phyloP scores from a whole-genome alignment of 257 asterid genomes.

The Petrea volubilis region DNA sequence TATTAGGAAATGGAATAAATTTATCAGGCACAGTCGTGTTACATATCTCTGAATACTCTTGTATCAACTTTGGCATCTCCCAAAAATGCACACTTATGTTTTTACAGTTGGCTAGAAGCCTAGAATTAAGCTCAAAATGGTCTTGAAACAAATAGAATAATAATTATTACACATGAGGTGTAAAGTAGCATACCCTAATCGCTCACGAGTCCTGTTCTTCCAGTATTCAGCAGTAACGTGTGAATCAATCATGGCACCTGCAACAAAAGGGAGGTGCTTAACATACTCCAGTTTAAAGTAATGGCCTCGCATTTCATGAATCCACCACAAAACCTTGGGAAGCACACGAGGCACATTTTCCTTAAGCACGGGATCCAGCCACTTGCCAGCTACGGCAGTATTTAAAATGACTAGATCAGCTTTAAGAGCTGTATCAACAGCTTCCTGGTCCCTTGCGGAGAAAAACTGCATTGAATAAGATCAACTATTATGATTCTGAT shows the following conservation, averaged over 20 bases:
- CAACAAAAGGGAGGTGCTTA: slow-evolving; percentile 98
- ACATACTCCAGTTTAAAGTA: slow-evolving; percentile 95
- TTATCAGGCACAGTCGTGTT: neutral
- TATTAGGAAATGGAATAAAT: neutral
- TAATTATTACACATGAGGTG: neutral
- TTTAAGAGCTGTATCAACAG: slow-evolving; percentile 73
- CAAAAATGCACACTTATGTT: neutral
- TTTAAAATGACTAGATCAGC: slow-evolving; percentile 85
- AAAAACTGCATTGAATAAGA: slow-evolving; percentile 50
- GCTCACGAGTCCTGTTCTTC: slow-evolving; percentile 81
- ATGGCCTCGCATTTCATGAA: slow-evolving; percentile 99
- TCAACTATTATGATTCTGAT: neutral
- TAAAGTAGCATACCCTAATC: slow-evolving; percentile 59
- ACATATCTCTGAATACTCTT: neutral
- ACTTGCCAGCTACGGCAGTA: slow-evolving; percentile 98
- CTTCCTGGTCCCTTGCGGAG: slow-evolving; percentile 78
- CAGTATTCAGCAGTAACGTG: slow-evolving; percentile 88
- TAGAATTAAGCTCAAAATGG: neutral
- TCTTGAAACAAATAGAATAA: slow-evolving; percentile 14
- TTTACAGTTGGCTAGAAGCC: neutral
- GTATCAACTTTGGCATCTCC: neutral
- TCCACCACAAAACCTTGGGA: slow-evolving; percentile 99
- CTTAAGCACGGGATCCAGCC: slow-evolving; percentile 90
- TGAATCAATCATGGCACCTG: slow-evolving; percentile 99
- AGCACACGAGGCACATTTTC: slow-evolving; percentile 72